A percentile compares a stretch with the other conserved stretches of the same genome.
Conservation (phyloP, 1,284 basidiomycete species). For the Rugosomyces carneus region DNA sequence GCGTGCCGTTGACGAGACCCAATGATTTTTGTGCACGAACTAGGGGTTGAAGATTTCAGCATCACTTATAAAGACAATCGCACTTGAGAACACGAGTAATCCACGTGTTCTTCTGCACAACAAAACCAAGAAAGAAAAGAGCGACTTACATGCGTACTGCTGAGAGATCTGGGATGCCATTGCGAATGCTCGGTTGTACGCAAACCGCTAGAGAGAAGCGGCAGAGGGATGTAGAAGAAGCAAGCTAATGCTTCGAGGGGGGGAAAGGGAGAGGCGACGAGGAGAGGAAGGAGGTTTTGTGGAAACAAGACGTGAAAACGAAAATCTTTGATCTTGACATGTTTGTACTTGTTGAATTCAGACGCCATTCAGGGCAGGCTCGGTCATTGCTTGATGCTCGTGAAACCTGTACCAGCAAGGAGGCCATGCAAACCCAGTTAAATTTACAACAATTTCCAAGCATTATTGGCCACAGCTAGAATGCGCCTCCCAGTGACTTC, state of each 20-base stretch:
- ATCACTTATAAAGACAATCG: background rate
- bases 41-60: constrained; percentile 23
- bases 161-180: constrained; percentile 66
- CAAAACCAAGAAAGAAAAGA: too few species aligned
- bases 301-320: constrained; percentile 10
- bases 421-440: too few species aligned
- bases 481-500: too few species aligned
- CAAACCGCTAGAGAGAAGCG: constrained; percentile 18
- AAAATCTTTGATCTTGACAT: constrained; percentile 8
- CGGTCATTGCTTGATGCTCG: too few species aligned
- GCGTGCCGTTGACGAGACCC: constrained; percentile 79
- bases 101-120: constrained; percentile 14
- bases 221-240: constrained; percentile 39
- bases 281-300: constrained; percentile 12
- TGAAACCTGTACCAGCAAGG: too few species aligned
- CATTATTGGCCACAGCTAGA: too few species aligned
- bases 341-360: constrained; percentile 14
- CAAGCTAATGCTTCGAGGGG: constrained; percentile 76
- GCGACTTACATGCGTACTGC: constrained; percentile 80
- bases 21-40: constrained; percentile 93
- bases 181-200: constrained; percentile 27
- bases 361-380: constrained; percentile 15
- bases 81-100: background rate
- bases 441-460: too few species aligned
- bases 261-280: constrained; percentile 19